Evolutionary conservation across 2,329 filamentous ascomycete genomes (phyloP), one percentile per base, ranked within the genome.

Genomic region (Nigrograna mackinnonii): DNA sequence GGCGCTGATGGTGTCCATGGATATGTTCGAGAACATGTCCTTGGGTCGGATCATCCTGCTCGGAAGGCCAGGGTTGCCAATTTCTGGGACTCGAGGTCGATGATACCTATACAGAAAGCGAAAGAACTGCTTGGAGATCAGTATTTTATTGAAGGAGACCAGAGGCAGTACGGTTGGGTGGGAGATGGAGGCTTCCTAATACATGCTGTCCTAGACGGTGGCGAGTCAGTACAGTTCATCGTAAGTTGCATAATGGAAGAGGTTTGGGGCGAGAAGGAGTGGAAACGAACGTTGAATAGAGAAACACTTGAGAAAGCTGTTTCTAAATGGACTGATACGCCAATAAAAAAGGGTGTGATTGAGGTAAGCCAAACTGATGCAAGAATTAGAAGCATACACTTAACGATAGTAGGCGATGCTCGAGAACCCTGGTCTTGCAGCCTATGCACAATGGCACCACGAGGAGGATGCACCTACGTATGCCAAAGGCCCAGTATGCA

Each of bases 341-440:
- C 67, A 2, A 60, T 70, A 33, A 68, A 74, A 12, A 69, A 71
- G 48, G 61, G 67, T 39, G 63, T 75, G 0, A 66, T 77, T 39
- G 73, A 73, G 9, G 73, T 70, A 41, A n/a, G 31, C 22, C n/a
- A 9, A 28, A 9, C 9, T 9, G n/a, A 9, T 28, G n/a, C 24
- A 28, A 9, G 24, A 28, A 9, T 9, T n/a, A 28, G 24, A n/a
- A 28, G 24, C n/a, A n/a, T n/a, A 28, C 9, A n/a, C 24, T 28
- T 9, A 9, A 46, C 20, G 14, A 2, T 20, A 5, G n/a, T n/a
- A 39, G 39, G 28, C 30, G 13, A 43, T 50, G 43, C 33, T 50
- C 2, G 11, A 50, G 18, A 47, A 50, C 22, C 35, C 43, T 12
- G 39, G 43, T 14, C 35, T 52, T 22, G 46, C 41, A 42, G 41